phyloP scores from a whole-genome alignment of 805 yeast genomes.

The Yarrowia sp. region DNA sequence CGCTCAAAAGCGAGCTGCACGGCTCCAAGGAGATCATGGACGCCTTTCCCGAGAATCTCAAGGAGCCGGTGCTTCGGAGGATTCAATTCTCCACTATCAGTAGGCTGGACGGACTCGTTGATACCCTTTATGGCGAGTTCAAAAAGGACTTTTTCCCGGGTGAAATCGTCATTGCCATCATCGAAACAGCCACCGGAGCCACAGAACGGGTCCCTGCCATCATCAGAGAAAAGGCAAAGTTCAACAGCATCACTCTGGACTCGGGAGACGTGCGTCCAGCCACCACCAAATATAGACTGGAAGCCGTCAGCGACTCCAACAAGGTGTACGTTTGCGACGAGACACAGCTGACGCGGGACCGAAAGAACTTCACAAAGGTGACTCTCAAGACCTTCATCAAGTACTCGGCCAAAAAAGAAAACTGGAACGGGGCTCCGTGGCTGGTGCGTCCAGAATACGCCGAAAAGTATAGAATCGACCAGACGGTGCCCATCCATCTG shows the following conservation, averaged over 20 bases:
- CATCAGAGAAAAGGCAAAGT: conserved; percentile 83
- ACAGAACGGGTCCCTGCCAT: conserved; percentile 51
- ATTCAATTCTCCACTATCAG: conserved; percentile 79
- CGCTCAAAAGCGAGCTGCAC: conserved; percentile 61
- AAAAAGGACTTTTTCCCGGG: conserved; percentile 88
- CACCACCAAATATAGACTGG: conserved; percentile 67
- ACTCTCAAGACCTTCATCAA: conserved; percentile 84
- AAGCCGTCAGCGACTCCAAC: conserved; percentile 46
- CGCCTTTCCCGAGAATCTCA: conserved; percentile 83
- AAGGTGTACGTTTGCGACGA: conserved; percentile 70
- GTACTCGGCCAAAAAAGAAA: conserved; percentile 68
- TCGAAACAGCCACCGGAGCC: conserved; percentile 1
- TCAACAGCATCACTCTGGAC: conserved; percentile 40
- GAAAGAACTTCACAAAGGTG: conserved; percentile 86
- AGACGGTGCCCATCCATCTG: conserved; percentile 34
- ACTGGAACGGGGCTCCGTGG: conserved; percentile 94
- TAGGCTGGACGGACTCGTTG: conserved; percentile 82
- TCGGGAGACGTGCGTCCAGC: conserved; percentile 47
- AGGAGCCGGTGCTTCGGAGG: conserved; percentile 85
- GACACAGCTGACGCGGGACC: conserved; percentile 70
- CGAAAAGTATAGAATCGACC: conserved; percentile 55
- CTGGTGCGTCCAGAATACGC: conserved; percentile 79
- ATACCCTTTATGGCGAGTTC: conserved; percentile 73
- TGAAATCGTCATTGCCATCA: conserved; percentile 52
- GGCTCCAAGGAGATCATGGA: conserved; percentile 58